These are phyloP conservation scores for Tricholoma hemisulphureum DNA, from an alignment of 768 basidiomycete species.

Conservation along the genomic window DNA sequence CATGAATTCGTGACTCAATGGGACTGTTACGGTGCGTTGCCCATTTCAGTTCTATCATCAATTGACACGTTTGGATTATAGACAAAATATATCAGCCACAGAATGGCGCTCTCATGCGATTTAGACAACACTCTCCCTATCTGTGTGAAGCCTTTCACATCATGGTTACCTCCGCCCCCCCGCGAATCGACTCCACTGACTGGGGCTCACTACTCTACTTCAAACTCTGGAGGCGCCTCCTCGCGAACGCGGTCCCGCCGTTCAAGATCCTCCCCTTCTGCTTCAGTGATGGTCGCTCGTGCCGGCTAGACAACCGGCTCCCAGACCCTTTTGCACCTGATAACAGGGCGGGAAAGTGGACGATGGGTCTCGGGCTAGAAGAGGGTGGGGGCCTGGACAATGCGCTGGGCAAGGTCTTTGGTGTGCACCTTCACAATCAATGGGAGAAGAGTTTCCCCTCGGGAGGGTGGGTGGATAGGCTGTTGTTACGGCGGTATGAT, in stretches of 20 bases:
- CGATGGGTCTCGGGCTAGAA: constrained; percentile 57
- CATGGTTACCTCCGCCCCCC: constrained; percentile 74
- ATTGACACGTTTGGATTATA: constrained; percentile 11
- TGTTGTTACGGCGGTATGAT: constrained; percentile 70
- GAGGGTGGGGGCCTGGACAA: constrained; percentile 63
- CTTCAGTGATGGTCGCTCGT: constrained; percentile 88
- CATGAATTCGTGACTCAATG: constrained; percentile 98
- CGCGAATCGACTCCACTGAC: constrained; percentile 78
- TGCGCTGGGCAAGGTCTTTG: constrained; percentile 72
- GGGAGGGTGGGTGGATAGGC: constrained; percentile 83
- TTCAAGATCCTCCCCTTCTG: constrained; percentile 96
- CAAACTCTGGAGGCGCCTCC: constrained; percentile 84
- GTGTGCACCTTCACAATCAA: constrained; percentile 92
- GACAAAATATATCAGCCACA: constrained; percentile 56
- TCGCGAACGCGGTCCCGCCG: constrained; percentile 69
- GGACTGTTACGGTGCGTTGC: constrained; percentile 89
- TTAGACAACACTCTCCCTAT: constrained; percentile 87
- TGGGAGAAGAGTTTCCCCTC: constrained; percentile 87
- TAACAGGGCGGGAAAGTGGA: constrained; percentile 59
- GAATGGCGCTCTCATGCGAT: constrained; percentile 95
- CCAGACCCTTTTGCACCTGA: constrained; percentile 84
- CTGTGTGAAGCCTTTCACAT: constrained; percentile 95
- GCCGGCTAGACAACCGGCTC: constrained; percentile 88
- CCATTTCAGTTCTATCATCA: background rate
- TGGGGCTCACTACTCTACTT: constrained; percentile 93